Evolutionary conservation across 2,329 filamentous ascomycete species (phyloP), one percentile per base, ranked within the genome.

Genomic region (Alternaria conjuncta): DNA sequence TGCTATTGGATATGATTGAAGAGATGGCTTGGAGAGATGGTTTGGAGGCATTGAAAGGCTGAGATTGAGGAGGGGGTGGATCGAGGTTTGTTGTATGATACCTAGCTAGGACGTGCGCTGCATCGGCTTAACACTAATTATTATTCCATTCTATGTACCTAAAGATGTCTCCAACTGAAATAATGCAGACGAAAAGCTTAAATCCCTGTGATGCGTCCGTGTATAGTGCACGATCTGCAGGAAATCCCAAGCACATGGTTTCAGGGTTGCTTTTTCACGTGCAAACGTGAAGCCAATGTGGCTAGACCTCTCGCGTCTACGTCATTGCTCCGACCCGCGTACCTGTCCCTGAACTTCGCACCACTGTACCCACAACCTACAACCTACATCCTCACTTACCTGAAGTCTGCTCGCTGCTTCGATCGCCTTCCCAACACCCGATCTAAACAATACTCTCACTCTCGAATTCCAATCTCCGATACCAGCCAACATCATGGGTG

Each of bases 401-500:
- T 45, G 18, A 41, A 50, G 8, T 32, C 15, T 54, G 25, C 55
- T 15, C 18, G 6, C 15, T 41, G 28, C 18, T 15, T 32, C 9
- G 10, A 13, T 23, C 41, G 13, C 28, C 9, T 45, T 20, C 43
- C 18, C 25, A 10, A 6, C 30, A 21, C 4, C 26, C 11, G 12
- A 20, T 11, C 25, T 20, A 23, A 43, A 13, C 20, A 12, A 6
- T 8, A 18, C 13, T 20, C 28, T 12, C 3, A 0, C 25, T 30
- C 20, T n/a, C 55, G 36, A 46, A 21, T 6, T 10, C 28, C 28
- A 9, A 30, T 45, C 46, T 30, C 11, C 18, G 15, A 46, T 26
- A 26, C 20, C 20, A 44, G 32, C 23, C 15, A 32, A 11, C 66
- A 67, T 46, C 44, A 75, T 74, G 72, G 68, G 73, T 75, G 70